Evolutionary conservation across 805 yeast genomes (phyloP).

Genomic region (Dipodascopsis uninucleata): DNA sequence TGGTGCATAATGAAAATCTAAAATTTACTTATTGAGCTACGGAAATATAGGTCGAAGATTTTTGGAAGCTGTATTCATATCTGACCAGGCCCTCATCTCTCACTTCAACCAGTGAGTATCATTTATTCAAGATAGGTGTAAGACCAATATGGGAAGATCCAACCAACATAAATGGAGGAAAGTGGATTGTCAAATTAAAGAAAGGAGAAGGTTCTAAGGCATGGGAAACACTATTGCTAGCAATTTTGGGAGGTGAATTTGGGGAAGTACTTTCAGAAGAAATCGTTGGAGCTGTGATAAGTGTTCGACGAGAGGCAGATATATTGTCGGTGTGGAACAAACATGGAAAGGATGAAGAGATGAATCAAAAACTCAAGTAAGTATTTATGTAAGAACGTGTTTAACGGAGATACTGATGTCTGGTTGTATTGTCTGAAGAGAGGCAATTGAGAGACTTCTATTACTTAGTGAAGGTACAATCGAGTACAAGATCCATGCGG

Average conservation of each 20-base stretch:
- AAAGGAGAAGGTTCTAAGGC: conserved; percentile 40
- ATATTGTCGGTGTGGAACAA: conserved; percentile 62
- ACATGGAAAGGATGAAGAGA: conserved; percentile 35
- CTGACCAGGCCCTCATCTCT: conserved; percentile 85
- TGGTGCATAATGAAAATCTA: background rate
- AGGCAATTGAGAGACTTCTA: conserved; percentile 26
- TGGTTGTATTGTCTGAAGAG: conserved; percentile 6
- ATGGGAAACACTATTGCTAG: conserved; percentile 48
- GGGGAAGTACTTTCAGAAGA: conserved; percentile 42
- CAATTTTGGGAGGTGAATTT: conserved; percentile 45
- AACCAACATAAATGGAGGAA: conserved; percentile 84
- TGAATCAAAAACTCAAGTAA: conserved; percentile 26
- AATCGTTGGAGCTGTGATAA: conserved; percentile 57
- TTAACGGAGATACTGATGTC: background rate
- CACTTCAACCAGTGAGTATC: conserved; percentile 92
- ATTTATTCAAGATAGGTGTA: conserved; percentile 86
- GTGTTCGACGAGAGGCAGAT: conserved; percentile 53
- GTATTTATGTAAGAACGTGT: no score
- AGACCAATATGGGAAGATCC: conserved; percentile 98
- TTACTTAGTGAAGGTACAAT: conserved; percentile 22
- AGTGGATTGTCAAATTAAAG: conserved; percentile 78
- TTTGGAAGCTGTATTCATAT: conserved; percentile 95
- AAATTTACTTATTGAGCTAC: no score
- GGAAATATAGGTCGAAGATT: conserved; percentile 75
- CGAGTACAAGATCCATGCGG: conserved; percentile 35